Base-by-base conservation (phyloP, 768 basidiomycete species). In the Chlorophyllum brunneum region DNA sequence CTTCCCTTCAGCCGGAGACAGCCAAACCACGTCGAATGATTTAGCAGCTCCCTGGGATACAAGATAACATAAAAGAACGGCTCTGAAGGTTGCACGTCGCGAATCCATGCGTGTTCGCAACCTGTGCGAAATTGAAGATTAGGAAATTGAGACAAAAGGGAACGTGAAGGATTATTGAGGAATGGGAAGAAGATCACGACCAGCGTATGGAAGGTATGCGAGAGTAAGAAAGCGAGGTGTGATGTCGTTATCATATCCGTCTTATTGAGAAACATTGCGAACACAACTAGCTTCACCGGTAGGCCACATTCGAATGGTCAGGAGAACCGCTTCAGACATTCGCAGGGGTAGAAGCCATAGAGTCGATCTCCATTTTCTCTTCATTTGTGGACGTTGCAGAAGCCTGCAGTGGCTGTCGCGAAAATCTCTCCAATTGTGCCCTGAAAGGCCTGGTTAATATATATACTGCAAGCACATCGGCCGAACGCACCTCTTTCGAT, bases 311-410 rank as follows among this genome's bases (percentile, higher is more conserved):
- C 20, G 16, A 37, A 42, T 22, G 11, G 20, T 36, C n/a, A 48
- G 31, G 13, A 5, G 7, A 15, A 5, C n/a, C 7, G 30, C 13
- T 8, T 47, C 43, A 63, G 46, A 67, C 71, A 16, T 72, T 66
- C 50, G 75, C 70, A 9, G 86, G 86, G 3, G 86, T 88, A 3
- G 86, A 88, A 23, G 86, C 86, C 52, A 81, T 83, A 11, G 86
- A 89, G 61, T 89, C 86, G 33, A 88, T 66, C 58, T 88, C 86
- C 78, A 86, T 85, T 55, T 72, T 75, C 4, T 59, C 39, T 20
- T 73, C 68, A 10, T 55, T 57, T 2, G 56, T 54, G 11, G 58
- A 60, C 22, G 59, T 30, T 3, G 64, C 57, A 6, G 68, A 65
- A 11, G 60, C 16, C 71, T 70, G 48, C 67, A 70, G 11, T 71